Conservation (phyloP, 805 yeast genomes). For the Saturnispora serradocipensis region DNA sequence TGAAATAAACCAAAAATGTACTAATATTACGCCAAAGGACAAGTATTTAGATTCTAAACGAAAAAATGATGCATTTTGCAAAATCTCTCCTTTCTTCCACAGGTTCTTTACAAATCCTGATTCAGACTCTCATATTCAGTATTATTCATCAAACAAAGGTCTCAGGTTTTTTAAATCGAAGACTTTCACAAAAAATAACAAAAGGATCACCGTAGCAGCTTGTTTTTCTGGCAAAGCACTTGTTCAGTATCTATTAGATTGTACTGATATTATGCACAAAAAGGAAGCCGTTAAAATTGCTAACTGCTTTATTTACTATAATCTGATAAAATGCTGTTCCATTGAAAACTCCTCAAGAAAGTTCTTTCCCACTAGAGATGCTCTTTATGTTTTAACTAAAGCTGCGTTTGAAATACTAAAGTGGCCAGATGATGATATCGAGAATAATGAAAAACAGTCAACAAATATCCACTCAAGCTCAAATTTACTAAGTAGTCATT, state of each 20-base stretch:
- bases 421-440: slow-evolving; percentile 13
- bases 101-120: slow-evolving; percentile 81
- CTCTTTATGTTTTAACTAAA: slow-evolving; percentile 19
- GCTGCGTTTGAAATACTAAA: slow-evolving; percentile 17
- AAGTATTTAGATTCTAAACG: not conserved
- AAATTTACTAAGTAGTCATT: not conserved
- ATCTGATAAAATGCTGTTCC: slow-evolving; percentile 32
- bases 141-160: slow-evolving; percentile 60
- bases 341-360: slow-evolving; percentile 22
- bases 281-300: slow-evolving; percentile 48
- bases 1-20: not conserved
- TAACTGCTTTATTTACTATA: slow-evolving; percentile 37
- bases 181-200: slow-evolving; percentile 10
- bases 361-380: slow-evolving; percentile 14
- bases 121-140: slow-evolving; percentile 72
- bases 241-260: slow-evolving; percentile 84
- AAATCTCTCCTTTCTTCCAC: slow-evolving; percentile 59
- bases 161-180: slow-evolving; percentile 46
- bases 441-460: not conserved
- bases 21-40: not conserved
- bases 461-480: not conserved
- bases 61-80: not conserved
- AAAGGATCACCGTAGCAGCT: slow-evolving; percentile 31
- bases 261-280: slow-evolving; percentile 57
- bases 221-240: slow-evolving; percentile 68